Evolutionary conservation across 2,329 filamentous ascomycete species (phyloP).

Genomic region (Diaporthe helianthi): DNA sequence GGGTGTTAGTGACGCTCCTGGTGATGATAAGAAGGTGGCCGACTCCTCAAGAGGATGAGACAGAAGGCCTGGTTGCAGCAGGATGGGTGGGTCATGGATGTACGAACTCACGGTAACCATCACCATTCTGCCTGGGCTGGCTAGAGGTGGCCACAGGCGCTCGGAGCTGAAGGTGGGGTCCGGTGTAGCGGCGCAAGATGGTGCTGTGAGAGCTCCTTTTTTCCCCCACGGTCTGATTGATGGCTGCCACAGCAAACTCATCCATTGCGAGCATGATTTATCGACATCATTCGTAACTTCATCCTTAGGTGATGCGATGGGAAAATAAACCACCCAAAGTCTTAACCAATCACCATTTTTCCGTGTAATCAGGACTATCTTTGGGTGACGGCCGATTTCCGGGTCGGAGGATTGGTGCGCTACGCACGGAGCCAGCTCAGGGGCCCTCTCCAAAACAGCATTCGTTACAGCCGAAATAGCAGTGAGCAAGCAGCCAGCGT

Average conservation of each 20-base stretch:
- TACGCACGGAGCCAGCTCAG: constrained; percentile 28
- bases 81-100: neutral
- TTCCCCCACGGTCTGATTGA: neutral
- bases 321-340: too few relatives aligned
- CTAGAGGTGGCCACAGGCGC: neutral
- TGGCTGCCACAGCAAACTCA: neutral
- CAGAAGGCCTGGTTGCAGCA: neutral
- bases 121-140: neutral
- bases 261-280: neutral
- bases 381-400: neutral
- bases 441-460: constrained; percentile 26
- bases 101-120: neutral
- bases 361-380: rapidly evolving
- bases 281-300: neutral
- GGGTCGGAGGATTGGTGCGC: constrained; percentile 10
- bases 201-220: neutral
- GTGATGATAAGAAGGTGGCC: neutral
- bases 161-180: constrained; percentile 3
- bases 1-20: constrained; percentile 10
- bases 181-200: neutral
- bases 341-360: too few relatives aligned
- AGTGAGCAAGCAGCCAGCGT: neutral
- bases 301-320: too few relatives aligned
- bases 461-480: constrained; percentile 17
- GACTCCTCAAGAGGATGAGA: neutral